Conservation (phyloP, 2,329 filamentous ascomycete genomes). For the Tolypocladium ovalisporum region DNA sequence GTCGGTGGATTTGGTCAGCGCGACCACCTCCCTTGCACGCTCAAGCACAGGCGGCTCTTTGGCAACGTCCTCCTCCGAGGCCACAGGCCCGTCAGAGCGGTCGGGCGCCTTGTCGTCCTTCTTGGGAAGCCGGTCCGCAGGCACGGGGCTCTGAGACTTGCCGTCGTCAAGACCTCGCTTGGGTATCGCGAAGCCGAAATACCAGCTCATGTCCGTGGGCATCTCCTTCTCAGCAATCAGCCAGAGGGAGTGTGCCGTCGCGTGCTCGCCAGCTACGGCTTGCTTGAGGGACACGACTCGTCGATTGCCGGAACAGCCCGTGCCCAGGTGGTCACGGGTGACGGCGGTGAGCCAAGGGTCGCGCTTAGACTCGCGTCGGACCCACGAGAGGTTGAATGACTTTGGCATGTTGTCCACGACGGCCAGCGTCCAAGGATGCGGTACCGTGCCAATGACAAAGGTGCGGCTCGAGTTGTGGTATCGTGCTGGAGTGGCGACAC, state of each 20-base stretch:
- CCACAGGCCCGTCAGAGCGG: constrained; percentile 35
- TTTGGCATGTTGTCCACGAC: constrained; percentile 54
- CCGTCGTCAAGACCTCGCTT: constrained; percentile 35
- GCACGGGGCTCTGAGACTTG: constrained; percentile 12
- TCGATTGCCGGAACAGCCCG: constrained; percentile 45
- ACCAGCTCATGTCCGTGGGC: constrained; percentile 72
- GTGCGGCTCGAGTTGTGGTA: constrained; percentile 62
- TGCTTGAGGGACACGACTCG: constrained; percentile 72
- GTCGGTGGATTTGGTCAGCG: constrained; percentile 31
- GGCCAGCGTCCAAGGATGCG: constrained; percentile 80
- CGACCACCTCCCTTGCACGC: constrained; percentile 35
- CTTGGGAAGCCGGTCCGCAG: constrained; percentile 10
- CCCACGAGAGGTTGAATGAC: constrained; percentile 50
- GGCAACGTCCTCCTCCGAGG: constrained; percentile 38
- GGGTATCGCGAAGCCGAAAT: constrained; percentile 77
- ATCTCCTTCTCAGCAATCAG: constrained; percentile 57
- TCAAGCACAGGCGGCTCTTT: constrained; percentile 44
- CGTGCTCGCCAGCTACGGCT: constrained; percentile 59
- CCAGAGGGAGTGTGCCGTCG: constrained; percentile 62
- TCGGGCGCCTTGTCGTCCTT: constrained; percentile 12
- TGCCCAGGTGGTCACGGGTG: constrained; percentile 58
- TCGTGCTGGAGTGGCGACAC: constrained; percentile 51
- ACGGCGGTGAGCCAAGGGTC: constrained; percentile 69
- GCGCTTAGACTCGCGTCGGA: constrained; percentile 57
- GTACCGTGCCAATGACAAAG: constrained; percentile 79